A percentile compares a stretch with the other conserved stretches of the same genome.
Conservation (phyloP, 176 grass and related monocot species). For the Aegilops longissima region DNA sequence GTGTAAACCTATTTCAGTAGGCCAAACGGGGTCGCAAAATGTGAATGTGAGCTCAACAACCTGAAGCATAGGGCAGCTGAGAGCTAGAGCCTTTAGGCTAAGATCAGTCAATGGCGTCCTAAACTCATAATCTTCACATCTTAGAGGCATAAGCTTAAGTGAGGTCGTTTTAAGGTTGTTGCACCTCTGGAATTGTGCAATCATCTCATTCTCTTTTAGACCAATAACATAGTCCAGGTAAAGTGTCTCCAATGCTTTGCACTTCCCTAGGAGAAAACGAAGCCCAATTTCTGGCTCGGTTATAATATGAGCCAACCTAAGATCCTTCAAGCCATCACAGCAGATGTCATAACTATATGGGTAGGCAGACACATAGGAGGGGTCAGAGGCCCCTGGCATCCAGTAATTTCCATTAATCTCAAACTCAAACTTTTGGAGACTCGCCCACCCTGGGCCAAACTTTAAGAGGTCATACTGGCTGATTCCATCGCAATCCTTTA, state of each 20-base stretch:
- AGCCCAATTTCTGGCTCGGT: neutral
- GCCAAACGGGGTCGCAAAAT: too few relatives aligned
- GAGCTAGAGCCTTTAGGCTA: too few relatives aligned
- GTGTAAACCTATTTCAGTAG: too few relatives aligned
- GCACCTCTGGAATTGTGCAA: constrained; percentile 50
- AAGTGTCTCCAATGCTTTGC: too few relatives aligned
- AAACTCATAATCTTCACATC: too few relatives aligned
- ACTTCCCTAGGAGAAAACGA: too few relatives aligned
- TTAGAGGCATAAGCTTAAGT: too few relatives aligned
- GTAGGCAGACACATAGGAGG: neutral
- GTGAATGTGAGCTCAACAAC: too few relatives aligned
- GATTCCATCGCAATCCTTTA: constrained; percentile 51
- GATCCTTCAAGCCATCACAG: constrained; percentile 42
- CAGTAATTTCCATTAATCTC: constrained; percentile 41
- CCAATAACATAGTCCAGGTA: too few relatives aligned
- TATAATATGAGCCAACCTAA: constrained; percentile 42
- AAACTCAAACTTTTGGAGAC: constrained; percentile 57
- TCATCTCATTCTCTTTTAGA: neutral
- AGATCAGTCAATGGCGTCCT: too few relatives aligned
- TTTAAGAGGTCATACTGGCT: constrained; percentile 52
- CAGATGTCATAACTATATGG: constrained; percentile 8
- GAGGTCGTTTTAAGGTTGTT: constrained; percentile 53
- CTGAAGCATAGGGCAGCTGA: too few relatives aligned
- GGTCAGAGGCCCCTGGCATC: neutral
- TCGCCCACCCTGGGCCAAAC: constrained; percentile 55